These are phyloP conservation scores for Fusarium stilboides DNA, from an alignment of 2,329 filamentous ascomycete species.

Conservation along the genomic window DNA sequence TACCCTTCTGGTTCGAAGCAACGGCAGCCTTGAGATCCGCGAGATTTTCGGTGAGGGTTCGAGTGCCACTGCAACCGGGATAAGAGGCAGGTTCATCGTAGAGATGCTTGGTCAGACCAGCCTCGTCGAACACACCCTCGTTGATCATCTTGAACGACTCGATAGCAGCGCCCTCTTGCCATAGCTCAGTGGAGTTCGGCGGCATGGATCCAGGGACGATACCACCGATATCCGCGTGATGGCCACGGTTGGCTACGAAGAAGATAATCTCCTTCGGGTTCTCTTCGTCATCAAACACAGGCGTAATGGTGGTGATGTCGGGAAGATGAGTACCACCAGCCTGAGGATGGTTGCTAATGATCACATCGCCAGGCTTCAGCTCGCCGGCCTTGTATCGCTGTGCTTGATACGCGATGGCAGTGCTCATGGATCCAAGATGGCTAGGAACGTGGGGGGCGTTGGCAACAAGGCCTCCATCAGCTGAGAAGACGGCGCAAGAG, in stretches of 20 bases:
- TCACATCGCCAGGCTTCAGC: constrained; percentile 41
- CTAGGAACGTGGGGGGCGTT: constrained; percentile 43
- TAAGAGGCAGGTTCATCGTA: constrained; percentile 53
- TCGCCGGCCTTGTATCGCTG: constrained; percentile 40
- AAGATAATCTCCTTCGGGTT: constrained; percentile 52
- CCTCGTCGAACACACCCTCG: constrained; percentile 52
- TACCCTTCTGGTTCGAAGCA: constrained; percentile 88
- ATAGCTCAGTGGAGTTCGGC: constrained; percentile 73
- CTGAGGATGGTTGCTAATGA: constrained; percentile 50
- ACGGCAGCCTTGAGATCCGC: constrained; percentile 91
- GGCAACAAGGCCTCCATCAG: constrained; percentile 61
- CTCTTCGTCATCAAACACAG: constrained; percentile 51
- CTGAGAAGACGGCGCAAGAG: constrained; percentile 83
- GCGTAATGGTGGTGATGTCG: constrained; percentile 50
- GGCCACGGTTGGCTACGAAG: constrained; percentile 53
- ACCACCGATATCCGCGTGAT: constrained; percentile 62
- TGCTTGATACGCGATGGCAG: constrained; percentile 43
- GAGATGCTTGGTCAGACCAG: constrained; percentile 73
- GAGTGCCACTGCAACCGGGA: constrained; percentile 66
- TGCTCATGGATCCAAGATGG: constrained; percentile 44
- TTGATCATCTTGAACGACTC: constrained; percentile 56
- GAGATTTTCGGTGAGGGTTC: constrained; percentile 85
- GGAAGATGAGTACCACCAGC: constrained; percentile 48
- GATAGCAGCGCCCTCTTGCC: constrained; percentile 71
- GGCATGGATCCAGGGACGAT: constrained; percentile 84